phyloP scores from a whole-genome alignment of 805 yeast genomes.

The Kodamaea leandrae region DNA sequence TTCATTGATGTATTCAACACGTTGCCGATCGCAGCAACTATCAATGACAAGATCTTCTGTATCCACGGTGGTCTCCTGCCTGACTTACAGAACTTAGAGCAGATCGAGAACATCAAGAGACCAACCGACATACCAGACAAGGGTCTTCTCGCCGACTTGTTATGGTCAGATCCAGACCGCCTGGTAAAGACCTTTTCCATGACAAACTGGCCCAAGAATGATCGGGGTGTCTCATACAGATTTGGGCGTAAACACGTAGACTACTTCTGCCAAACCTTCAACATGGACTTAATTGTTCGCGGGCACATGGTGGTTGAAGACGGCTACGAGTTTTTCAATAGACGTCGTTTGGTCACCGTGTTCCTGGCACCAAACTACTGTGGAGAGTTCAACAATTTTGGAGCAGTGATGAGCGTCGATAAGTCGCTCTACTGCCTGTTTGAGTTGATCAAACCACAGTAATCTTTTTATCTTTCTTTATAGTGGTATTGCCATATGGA shows the following conservation, averaged over 20 bases:
- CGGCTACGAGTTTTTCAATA: conserved; percentile 80
- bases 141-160: conserved; percentile 71
- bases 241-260: conserved; percentile 75
- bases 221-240: conserved; percentile 78
- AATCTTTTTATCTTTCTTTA: conserved; percentile 10
- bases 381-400: conserved; percentile 78
- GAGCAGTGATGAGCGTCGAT: conserved; percentile 75
- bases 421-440: conserved; percentile 67
- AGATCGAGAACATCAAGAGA: conserved; percentile 67
- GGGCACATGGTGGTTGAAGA: conserved; percentile 92
- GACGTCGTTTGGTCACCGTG: conserved; percentile 70
- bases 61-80: conserved; percentile 78
- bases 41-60: conserved; percentile 56
- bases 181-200: conserved; percentile 30
- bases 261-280: conserved; percentile 60
- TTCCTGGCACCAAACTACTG: conserved; percentile 84
- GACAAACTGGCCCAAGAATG: conserved; percentile 74
- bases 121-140: conserved; percentile 84
- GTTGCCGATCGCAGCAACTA: conserved; percentile 60
- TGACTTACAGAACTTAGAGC: conserved; percentile 58
- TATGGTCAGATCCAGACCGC: conserved; percentile 82
- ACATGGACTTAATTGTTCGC: conserved; percentile 73
- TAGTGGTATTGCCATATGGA: conserved; percentile 1
- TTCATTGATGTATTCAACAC: conserved; percentile 57
- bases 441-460: conserved; percentile 61